These are phyloP conservation scores for Triticum monococcum DNA, from an alignment of 176 grass and related monocot species.

Conservation along the genomic window DNA sequence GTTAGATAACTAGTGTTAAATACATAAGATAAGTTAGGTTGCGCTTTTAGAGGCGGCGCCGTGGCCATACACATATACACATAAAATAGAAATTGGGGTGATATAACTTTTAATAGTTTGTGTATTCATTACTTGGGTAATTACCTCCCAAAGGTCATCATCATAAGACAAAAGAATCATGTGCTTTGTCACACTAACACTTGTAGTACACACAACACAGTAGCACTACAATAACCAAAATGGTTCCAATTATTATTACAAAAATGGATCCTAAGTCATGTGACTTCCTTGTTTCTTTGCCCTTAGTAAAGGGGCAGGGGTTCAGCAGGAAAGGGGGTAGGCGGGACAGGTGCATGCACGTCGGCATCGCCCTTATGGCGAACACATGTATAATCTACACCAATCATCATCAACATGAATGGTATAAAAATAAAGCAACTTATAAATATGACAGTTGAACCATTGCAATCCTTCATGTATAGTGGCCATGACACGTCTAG, in stretches of 20 bases:
- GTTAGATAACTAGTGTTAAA: too few species aligned
- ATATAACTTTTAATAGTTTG: too few species aligned
- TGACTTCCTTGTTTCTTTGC: background rate
- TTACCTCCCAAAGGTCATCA: background rate
- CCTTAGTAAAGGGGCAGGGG: background rate
- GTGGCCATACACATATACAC: too few species aligned
- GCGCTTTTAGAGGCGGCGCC: too few species aligned
- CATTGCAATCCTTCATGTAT: background rate
- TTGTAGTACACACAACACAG: background rate
- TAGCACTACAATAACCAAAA: background rate
- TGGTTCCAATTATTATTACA: background rate
- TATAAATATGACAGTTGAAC: background rate
- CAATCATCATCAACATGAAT: background rate
- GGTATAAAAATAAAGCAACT: too few species aligned
- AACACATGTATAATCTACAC: too few species aligned
- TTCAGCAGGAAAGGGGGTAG: too few species aligned
- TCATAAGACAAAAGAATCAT: background rate
- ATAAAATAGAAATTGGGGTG: too few species aligned
- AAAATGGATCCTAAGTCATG: background rate
- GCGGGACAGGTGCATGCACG: background rate
- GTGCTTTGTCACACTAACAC: background rate
- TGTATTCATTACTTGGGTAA: too few species aligned
- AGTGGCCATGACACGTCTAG: background rate
- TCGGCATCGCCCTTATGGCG: background rate
- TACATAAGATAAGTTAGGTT: too few species aligned